Percentiles rank a stretch among this genome's conserved stretches.
These are phyloP conservation scores for Lumnitzera racemosa DNA, from an alignment of 345 rosid genomes.

Conservation along the genomic window DNA sequence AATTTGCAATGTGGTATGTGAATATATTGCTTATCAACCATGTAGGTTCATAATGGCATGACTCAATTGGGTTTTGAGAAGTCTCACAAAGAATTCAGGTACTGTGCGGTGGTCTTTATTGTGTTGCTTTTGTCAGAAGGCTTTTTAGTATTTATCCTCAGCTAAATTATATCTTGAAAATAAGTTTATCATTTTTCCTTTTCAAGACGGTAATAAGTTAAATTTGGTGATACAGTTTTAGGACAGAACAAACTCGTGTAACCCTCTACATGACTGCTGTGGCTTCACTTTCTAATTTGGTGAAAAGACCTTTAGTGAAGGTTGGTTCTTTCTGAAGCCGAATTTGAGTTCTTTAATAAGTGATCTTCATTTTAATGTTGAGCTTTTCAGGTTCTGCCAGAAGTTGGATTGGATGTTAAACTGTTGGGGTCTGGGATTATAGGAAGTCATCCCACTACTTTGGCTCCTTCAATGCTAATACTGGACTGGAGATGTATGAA, in stretches of 20 bases:
- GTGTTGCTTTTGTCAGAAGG: not conserved
- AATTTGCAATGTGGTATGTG: conserved; percentile 1
- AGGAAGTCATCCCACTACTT: conserved; percentile 75
- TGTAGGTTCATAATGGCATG: conserved; percentile 83
- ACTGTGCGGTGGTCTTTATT: conserved; percentile 10
- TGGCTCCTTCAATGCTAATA: conserved; percentile 66
- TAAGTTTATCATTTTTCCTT: conserved; percentile 3
- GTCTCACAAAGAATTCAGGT: conserved; percentile 57
- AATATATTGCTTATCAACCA: conserved; percentile 4
- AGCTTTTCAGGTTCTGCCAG: conserved; percentile 54
- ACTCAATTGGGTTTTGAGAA: conserved; percentile 80
- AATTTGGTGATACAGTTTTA: conserved; percentile 39
- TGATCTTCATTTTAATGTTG: not conserved
- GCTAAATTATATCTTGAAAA: conserved; percentile 3
- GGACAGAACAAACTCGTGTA: conserved; percentile 68
- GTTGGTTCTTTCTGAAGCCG: conserved; percentile 14
- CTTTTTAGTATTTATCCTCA: not conserved
- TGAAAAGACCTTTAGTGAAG: conserved; percentile 55
- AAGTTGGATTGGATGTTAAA: conserved; percentile 54
- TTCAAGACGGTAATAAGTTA: conserved; percentile 2
- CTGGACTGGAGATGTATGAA: conserved; percentile 81
- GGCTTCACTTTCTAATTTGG: conserved; percentile 63
- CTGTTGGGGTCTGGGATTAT: conserved; percentile 59
- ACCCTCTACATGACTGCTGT: conserved; percentile 83
- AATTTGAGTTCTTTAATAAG: not conserved